phyloP scores from a whole-genome alignment of 495 filamentous ascomycete species.

The Aspergillus cavernicola region DNA sequence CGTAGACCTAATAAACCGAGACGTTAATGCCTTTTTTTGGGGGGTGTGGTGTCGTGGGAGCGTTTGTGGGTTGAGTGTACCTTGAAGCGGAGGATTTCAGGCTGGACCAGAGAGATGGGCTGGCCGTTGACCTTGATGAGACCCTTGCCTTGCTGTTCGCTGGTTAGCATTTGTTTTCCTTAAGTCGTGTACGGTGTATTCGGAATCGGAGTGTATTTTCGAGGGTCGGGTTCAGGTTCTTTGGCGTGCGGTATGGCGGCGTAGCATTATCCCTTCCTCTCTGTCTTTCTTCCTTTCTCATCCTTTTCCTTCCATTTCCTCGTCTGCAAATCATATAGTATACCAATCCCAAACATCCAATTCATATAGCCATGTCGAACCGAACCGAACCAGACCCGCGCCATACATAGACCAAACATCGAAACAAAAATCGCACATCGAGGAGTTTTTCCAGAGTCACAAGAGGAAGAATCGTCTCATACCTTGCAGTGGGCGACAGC shows the following conservation, averaged over 20 bases:
- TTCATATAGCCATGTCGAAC: background rate
- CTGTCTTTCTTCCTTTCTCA: background rate
- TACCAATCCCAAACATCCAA: background rate
- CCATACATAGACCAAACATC: background rate
- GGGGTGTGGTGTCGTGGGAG: background rate
- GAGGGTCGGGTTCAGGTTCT: background rate
- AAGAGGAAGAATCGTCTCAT: slow-evolving; percentile 34
- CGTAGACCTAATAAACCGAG: slow-evolving; percentile 65
- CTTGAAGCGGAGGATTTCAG: slow-evolving; percentile 97
- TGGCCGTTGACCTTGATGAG: slow-evolving; percentile 98
- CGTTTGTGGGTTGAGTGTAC: too few species aligned
- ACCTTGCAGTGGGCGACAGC: slow-evolving; percentile 95
- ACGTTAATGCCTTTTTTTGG: slow-evolving; percentile 1
- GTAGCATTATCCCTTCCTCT: background rate
- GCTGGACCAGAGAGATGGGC: slow-evolving; percentile 87
- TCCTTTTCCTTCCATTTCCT: background rate
- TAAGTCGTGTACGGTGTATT: background rate
- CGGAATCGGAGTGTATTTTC: background rate
- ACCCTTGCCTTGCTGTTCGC: slow-evolving; percentile 75
- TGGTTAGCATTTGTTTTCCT: slow-evolving; percentile 13
- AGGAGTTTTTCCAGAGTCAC: too few species aligned
- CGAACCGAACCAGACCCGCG: slow-evolving; percentile 15
- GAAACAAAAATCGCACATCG: background rate
- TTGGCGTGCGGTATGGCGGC: slow-evolving; percentile 3
- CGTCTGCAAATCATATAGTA: too few species aligned